Conservation (phyloP, 345 rosid species). For the Durio zibethinus region DNA sequence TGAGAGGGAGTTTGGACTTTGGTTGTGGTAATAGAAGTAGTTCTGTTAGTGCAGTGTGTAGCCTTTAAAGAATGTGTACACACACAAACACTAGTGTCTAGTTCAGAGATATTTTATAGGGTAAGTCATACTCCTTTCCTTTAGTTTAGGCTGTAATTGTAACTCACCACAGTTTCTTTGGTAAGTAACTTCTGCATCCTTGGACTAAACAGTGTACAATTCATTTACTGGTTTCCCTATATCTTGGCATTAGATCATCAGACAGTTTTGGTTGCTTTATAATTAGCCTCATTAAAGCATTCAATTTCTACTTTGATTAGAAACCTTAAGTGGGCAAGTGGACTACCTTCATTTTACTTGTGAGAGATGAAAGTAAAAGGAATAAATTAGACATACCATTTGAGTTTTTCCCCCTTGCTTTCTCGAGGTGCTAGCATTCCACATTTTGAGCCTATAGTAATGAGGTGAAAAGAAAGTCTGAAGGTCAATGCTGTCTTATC, state of each 20-base stretch:
- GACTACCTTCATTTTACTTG: too few relatives aligned
- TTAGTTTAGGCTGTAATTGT: slow-evolving; percentile 1
- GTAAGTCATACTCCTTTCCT: not conserved
- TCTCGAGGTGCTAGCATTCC: not conserved
- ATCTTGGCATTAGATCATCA: not conserved
- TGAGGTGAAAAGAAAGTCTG: not conserved
- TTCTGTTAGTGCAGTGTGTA: not conserved
- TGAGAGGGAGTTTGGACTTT: not conserved
- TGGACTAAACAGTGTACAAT: not conserved
- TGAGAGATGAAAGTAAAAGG: too few relatives aligned
- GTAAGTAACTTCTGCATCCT: not conserved
- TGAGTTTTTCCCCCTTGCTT: not conserved
- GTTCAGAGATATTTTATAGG: not conserved
- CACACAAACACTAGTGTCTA: not conserved
- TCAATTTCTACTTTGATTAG: too few relatives aligned
- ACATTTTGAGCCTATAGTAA: not conserved
- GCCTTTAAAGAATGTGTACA: not conserved
- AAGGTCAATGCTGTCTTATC: too few relatives aligned
- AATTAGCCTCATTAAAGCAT: not conserved
- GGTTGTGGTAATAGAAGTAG: not conserved
- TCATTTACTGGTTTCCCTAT: not conserved
- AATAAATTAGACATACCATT: too few relatives aligned
- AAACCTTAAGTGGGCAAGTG: too few relatives aligned
- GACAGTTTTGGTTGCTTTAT: not conserved
- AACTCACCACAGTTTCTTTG: too few relatives aligned